A percentile compares a stretch with the other conserved stretches of the same genome.
Conservation (phyloP, 192 early-diverging fungal species). For the Cladochytrium replicatum region DNA sequence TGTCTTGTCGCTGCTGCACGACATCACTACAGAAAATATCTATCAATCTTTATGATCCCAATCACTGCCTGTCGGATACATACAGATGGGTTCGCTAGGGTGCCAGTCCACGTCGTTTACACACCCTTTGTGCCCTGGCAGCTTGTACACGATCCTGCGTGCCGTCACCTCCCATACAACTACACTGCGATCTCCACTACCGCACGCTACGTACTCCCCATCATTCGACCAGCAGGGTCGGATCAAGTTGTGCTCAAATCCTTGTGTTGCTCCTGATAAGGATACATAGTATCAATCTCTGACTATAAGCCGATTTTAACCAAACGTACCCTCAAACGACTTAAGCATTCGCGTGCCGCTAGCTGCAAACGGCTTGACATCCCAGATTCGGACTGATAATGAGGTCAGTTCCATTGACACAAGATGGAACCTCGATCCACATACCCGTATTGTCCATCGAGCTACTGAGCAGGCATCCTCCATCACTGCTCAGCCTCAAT, state of each 20-base stretch:
- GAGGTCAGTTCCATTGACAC: conserved; percentile 33
- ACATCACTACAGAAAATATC: conserved; percentile 54
- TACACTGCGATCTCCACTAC: conserved; percentile 74
- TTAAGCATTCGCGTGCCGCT: conserved; percentile 60
- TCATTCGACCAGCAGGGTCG: conserved; percentile 83
- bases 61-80: not conserved
- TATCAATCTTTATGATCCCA: conserved; percentile 1
- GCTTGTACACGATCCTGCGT: conserved; percentile 78
- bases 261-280: conserved; percentile 73
- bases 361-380: conserved; percentile 78
- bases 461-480: conserved; percentile 71
- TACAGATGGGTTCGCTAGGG: conserved; percentile 28
- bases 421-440: no score
- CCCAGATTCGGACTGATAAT: conserved; percentile 72
- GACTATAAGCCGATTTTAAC: conserved; percentile 9
- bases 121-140: conserved; percentile 90
- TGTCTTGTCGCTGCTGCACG: conserved; percentile 76
- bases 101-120: conserved; percentile 93
- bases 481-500: conserved; percentile 72
- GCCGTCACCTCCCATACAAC: conserved; percentile 80
- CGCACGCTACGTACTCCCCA: conserved; percentile 73
- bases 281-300: not conserved
- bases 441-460: conserved; percentile 87
- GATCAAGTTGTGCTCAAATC: conserved; percentile 89
- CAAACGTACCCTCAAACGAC: conserved; percentile 58